phyloP scores from a whole-genome alignment of 2,329 filamentous ascomycete genomes.

The Aspergillus neoniger region DNA sequence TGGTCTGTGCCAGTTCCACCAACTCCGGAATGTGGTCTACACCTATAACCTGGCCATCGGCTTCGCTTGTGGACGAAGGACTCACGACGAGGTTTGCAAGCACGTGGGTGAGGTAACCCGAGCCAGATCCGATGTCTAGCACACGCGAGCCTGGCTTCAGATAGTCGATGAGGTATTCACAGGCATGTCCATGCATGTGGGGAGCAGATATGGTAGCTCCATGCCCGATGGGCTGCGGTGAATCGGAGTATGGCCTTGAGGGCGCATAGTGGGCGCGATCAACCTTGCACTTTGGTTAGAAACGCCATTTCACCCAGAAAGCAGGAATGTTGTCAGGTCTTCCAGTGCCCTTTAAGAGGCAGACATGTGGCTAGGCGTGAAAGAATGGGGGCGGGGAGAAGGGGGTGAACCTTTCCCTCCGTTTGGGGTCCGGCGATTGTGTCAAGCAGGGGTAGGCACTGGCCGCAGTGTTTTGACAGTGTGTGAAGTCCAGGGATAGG shows the following conservation, averaged over 20 bases:
- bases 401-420: not conserved
- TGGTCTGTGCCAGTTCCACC: conserved; percentile 62
- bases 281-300: conserved; percentile 57
- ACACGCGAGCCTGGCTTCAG: conserved; percentile 59
- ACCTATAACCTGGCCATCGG: conserved; percentile 62
- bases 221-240: conserved; percentile 68
- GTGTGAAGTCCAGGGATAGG: not conserved
- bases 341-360: not conserved
- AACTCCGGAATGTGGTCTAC: conserved; percentile 72
- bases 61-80: conserved; percentile 22
- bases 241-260: conserved; percentile 69
- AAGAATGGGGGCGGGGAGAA: not conserved
- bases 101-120: conserved; percentile 84
- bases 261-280: conserved; percentile 86
- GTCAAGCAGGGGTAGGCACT: not conserved
- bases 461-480: not conserved
- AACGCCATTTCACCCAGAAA: not conserved
- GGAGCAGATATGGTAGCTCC: conserved; percentile 70
- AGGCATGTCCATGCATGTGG: conserved; percentile 70
- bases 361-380: not conserved
- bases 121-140: conserved; percentile 74
- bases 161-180: conserved; percentile 62
- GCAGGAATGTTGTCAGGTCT: not conserved
- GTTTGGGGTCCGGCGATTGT: not conserved
- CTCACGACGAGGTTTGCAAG: conserved; percentile 70